A percentile compares a stretch with the other conserved stretches of the same genome.
Conservation (phyloP, 2,329 filamentous ascomycete species). For the Fusarium sp. region DNA sequence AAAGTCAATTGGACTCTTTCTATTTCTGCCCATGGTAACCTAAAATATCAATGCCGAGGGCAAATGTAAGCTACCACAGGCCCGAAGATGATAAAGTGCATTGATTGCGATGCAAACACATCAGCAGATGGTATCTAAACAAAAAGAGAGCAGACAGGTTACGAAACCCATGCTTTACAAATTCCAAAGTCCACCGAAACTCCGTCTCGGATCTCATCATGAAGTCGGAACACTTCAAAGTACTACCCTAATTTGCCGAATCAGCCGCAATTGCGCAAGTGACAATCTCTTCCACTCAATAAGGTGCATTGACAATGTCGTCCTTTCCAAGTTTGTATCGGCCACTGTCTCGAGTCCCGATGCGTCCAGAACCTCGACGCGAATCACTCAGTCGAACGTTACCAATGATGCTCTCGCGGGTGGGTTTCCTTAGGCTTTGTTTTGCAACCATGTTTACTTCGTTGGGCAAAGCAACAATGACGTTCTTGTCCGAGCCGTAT, state of each 20-base stretch:
- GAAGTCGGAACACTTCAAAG: background rate
- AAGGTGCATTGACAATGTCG: constrained; percentile 82
- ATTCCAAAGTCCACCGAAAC: constrained; percentile 38
- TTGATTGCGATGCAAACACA: constrained; percentile 27
- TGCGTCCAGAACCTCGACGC: constrained; percentile 61
- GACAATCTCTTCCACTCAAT: constrained; percentile 50
- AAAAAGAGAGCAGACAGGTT: constrained; percentile 38
- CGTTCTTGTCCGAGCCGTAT: constrained; percentile 95
- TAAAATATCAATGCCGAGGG: background rate
- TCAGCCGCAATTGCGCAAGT: background rate
- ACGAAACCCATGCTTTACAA: constrained; percentile 19
- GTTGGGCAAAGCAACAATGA: constrained; percentile 95
- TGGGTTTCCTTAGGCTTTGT: constrained; percentile 84
- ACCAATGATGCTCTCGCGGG: constrained; percentile 89
- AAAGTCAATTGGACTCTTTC: background rate
- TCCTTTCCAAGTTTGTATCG: constrained; percentile 81
- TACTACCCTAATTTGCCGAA: background rate
- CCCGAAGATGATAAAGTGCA: constrained; percentile 11
- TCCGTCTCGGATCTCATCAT: constrained; percentile 31
- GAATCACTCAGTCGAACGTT: constrained; percentile 61
- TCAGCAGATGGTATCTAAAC: constrained; percentile 43
- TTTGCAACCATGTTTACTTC: constrained; percentile 98
- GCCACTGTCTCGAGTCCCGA: constrained; percentile 64
- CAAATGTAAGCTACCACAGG: background rate
- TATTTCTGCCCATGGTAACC: background rate